These are phyloP conservation scores for Jackrogersella minutella DNA, from an alignment of 495 filamentous ascomycete species.

Conservation along the genomic window DNA sequence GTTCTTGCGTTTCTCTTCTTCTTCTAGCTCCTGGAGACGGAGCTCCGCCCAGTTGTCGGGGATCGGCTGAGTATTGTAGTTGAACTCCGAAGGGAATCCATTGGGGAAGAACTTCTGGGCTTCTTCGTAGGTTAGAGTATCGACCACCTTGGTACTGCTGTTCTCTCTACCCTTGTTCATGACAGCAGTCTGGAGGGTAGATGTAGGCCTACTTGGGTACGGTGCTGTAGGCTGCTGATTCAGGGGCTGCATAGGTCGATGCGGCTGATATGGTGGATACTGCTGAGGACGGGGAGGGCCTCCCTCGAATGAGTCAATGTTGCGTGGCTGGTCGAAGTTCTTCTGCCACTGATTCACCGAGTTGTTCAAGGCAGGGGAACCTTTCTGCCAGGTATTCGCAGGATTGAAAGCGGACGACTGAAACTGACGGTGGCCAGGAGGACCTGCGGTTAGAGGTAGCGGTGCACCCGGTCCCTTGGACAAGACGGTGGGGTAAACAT, in stretches of 20 bases:
- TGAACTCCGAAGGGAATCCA: constrained; percentile 36
- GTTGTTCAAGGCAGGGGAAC: constrained; percentile 41
- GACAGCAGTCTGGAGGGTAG: not conserved
- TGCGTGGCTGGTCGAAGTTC: constrained; percentile 30
- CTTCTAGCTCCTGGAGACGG: not conserved
- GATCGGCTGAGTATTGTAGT: constrained; percentile 16
- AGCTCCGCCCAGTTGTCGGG: constrained; percentile 33
- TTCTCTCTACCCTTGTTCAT: not conserved
- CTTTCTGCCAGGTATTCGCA: constrained; percentile 14
- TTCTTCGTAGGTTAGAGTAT: constrained; percentile 34
- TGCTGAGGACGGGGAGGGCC: constrained; percentile 11
- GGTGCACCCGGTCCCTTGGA: constrained; percentile 49
- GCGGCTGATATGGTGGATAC: not conserved
- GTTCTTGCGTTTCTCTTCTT: not conserved
- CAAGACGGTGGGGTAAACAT: constrained; percentile 39
- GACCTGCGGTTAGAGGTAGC: constrained; percentile 56
- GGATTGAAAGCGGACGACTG: constrained; percentile 43
- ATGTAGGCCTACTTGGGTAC: constrained; percentile 1
- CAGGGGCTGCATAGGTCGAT: not conserved
- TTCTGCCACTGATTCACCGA: constrained; percentile 12
- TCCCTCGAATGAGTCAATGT: constrained; percentile 35
- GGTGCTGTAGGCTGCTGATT: constrained; percentile 5
- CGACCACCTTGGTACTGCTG: constrained; percentile 5
- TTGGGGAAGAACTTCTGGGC: constrained; percentile 31
- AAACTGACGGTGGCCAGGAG: constrained; percentile 55